Base-by-base conservation (phyloP, 495 filamentous ascomycete species). In the Penicillium silybi region DNA sequence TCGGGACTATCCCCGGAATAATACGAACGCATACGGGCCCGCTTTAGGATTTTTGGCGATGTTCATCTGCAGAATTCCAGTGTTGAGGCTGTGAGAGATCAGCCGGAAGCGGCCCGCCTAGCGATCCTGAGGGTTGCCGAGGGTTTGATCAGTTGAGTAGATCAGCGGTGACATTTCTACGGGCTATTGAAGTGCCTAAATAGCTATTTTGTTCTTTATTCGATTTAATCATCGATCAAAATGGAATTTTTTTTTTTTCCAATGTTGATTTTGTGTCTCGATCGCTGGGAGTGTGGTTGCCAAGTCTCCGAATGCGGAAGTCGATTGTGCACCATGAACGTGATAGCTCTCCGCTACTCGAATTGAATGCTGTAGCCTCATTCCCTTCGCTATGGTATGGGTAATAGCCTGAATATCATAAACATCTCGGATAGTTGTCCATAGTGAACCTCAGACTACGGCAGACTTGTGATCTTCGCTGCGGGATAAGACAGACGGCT, bases 81-180 rank as follows among this genome's bases (percentile, higher is more conserved):
- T 32, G 29, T 32, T 2, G 29, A 13, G 29, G 29, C 1, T 13
- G 29, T 13, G 29, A 11, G 38, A 20, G 38, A 20, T 41, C 38
- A 18, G n/a, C 38, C 46, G 46, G 23, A 48, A 48, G 23, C 46
- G 46, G 46, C 35, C 19, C 34, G 22, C 32, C 37, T 46, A 27
- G n/a, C n/a, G 16, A 34, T 37, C 23, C 8, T 32, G 6, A 10
- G 13, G 3, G 29, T 13, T 8, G 11, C 9, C 3, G 3, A 8
- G 11, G 10, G 9, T 13, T 13, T 13, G 11, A 32, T 32, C 29
- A 4, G 8, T 10, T 4, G 10, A 13, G 29, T 13, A 32, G 10
- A 13, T 13, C 11, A 15, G 13, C 29, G 9, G 13, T 32, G 29
- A 1, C 29, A 1, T 32, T 13, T 15, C 8, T 32, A 3, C 10